Evolutionary conservation across 306 rosid species (phyloP), one percentile per base, ranked within the genome.

Genomic region (Pachyrhizus erosus): DNA sequence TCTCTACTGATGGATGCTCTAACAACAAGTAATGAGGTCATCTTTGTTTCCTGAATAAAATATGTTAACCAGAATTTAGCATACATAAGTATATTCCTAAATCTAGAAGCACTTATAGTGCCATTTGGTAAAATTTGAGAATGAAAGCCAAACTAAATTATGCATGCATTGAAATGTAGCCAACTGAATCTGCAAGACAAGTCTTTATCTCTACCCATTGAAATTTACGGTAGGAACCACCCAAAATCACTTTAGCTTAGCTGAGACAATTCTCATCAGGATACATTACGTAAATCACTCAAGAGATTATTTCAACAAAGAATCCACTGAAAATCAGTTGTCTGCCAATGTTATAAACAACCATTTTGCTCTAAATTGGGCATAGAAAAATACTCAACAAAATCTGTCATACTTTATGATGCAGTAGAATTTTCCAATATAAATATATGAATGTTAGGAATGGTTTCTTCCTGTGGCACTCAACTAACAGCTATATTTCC

Each of bases 381-480:
- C 18, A 60, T 57, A 57, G 65, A 57, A 9, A 57, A 57, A 57
- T 57, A 57, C 31, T 26, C 27, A 67, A 4, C 21, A 14, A 61
- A 62, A 15, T 29, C 40, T 27, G 18, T 34, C 54, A 31, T 23
- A 67, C 39, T 37, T 46, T 7, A 26, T 61, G 51, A 49, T 39
- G 40, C 7, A 24, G 64, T 2, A 73, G 34, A 29, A 13, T 29
- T n/a, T 51, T 39, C 34, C 5, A 43, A 68, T 60, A 21, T 5
- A 55, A 20, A 51, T 34, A 48, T 48, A 39, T 43, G 37, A 65
- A 67, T 5, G 26, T 24, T 54, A 15, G 23, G 33, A 55, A 55
- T 4, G 26, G 72, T 54, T 75, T 82, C 81, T 68, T 68, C 64
- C 24, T 6, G 46, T n/a, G 48, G 52, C 39, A 70, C 33, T n/a